Evolutionary conservation across 2,329 filamentous ascomycete genomes (phyloP).

Genomic region (Hansfordia pulvinata): DNA sequence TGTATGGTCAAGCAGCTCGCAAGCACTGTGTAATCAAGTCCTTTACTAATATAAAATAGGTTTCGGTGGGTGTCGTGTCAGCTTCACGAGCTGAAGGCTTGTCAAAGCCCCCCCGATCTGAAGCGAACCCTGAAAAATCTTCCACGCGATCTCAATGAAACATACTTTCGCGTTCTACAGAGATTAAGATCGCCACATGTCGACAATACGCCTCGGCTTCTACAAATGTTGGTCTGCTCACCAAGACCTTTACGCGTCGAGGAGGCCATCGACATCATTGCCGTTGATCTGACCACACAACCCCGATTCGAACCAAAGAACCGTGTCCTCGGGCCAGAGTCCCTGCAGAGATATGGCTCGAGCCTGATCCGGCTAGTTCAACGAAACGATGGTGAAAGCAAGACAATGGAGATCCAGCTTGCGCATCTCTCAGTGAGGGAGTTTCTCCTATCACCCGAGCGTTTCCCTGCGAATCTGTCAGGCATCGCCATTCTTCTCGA

Average conservation of each 20-base stretch:
- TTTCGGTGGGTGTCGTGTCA: slow-evolving; percentile 13
- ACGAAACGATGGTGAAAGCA: slow-evolving; percentile 1
- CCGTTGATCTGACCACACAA: slow-evolving; percentile 8
- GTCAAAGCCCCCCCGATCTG: slow-evolving; percentile 1
- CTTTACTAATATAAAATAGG: slow-evolving; percentile 7
- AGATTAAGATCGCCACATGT: background rate
- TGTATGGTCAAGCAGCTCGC: slow-evolving; percentile 11
- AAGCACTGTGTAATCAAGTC: background rate
- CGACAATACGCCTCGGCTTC: background rate
- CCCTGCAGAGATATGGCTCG: slow-evolving; percentile 12
- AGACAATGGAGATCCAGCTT: slow-evolving; percentile 7
- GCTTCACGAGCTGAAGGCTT: slow-evolving; percentile 6
- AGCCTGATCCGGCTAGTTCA: slow-evolving; percentile 10
- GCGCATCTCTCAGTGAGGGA: slow-evolving; percentile 18
- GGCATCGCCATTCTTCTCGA: slow-evolving; percentile 3
- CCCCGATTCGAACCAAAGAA: slow-evolving; percentile 11
- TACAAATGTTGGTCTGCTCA: slow-evolving; percentile 7
- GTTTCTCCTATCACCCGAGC: no score
- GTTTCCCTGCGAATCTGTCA: slow-evolving; percentile 8
- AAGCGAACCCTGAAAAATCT: slow-evolving; percentile 1
- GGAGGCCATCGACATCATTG: slow-evolving; percentile 15
- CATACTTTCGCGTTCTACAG: slow-evolving; percentile 2
- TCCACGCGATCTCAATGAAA: slow-evolving; percentile 4
- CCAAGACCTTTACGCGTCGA: slow-evolving; percentile 10
- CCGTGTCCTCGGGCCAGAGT: slow-evolving; percentile 10